These are phyloP conservation scores for Nakazawaea ambrosiae DNA, from an alignment of 805 yeast species.

Conservation along the genomic window DNA sequence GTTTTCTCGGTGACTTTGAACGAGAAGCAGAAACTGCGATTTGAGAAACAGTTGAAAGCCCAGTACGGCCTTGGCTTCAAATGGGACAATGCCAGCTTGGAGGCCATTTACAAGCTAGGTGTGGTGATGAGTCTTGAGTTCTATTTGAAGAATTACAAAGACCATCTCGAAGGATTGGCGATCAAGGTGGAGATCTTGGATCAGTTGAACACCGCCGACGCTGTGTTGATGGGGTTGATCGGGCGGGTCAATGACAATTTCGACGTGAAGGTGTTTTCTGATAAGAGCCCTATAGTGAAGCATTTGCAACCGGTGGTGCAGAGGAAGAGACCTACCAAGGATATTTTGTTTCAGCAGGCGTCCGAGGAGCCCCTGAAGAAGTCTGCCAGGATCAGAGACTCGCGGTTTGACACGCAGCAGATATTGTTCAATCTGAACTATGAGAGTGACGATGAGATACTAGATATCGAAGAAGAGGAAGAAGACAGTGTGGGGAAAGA, in stretches of 20 bases:
- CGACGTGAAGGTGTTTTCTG: background rate
- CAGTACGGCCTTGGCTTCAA: background rate
- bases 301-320: background rate
- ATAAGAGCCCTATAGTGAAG: background rate
- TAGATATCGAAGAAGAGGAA: background rate
- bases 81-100: background rate
- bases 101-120: background rate
- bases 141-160: constrained; percentile 5
- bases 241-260: background rate
- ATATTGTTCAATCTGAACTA: constrained; percentile 4
- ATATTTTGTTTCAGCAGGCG: background rate
- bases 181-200: constrained; percentile 2
- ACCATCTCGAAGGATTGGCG: constrained; percentile 6
- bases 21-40: background rate
- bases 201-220: background rate
- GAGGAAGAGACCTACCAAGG: background rate
- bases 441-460: constrained; percentile 1
- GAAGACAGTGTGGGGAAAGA: background rate
- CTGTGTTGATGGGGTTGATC: background rate
- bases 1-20: constrained; percentile 1
- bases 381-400: background rate
- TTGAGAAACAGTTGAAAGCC: background rate
- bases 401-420: constrained; percentile 4
- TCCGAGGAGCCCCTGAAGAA: background rate
- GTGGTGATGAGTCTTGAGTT: background rate